Percentiles rank a stretch among this genome's conserved stretches.
Conservation (phyloP, 305 asterid genomes). For the Salvia sclarea region DNA sequence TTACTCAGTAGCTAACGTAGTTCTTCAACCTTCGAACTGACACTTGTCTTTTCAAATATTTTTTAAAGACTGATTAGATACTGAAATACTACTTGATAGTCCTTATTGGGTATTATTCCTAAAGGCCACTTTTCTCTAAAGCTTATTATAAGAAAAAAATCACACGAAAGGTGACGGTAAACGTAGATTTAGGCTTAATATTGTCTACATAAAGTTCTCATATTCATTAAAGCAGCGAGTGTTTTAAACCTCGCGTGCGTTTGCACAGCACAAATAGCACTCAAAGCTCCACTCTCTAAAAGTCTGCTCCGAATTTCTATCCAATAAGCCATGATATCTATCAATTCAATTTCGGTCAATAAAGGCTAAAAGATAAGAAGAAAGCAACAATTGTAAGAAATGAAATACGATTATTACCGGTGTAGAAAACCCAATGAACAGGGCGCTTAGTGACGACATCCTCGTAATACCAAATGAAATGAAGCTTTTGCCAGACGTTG, state of each 20-base stretch:
- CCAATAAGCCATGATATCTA: not conserved
- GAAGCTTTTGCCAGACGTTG: constrained; percentile 74
- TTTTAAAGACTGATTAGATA: not conserved
- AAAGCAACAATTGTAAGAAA: not conserved
- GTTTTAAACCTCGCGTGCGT: not conserved
- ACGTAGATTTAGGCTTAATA: not conserved
- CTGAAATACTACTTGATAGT: not conserved
- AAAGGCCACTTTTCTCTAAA: not conserved
- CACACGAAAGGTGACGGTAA: not conserved
- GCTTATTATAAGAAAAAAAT: not conserved
- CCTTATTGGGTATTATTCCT: not conserved
- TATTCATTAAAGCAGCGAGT: not conserved
- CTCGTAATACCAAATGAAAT: constrained; percentile 77
- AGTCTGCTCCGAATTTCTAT: not conserved
- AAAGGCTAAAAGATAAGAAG: not conserved
- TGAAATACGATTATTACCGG: constrained; percentile 41
- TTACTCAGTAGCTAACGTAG: not conserved
- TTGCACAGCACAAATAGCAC: not conserved
- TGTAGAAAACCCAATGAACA: constrained; percentile 78
- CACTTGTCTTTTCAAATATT: not conserved
- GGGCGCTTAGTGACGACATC: constrained; percentile 74
- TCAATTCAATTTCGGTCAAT: not conserved
- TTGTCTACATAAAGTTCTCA: not conserved
- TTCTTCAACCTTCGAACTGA: not conserved
- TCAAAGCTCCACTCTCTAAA: not conserved